Evolutionary conservation across 306 rosid genomes (phyloP), one percentile per base, ranked within the genome.

Genomic region (Cucurbita moschata): DNA sequence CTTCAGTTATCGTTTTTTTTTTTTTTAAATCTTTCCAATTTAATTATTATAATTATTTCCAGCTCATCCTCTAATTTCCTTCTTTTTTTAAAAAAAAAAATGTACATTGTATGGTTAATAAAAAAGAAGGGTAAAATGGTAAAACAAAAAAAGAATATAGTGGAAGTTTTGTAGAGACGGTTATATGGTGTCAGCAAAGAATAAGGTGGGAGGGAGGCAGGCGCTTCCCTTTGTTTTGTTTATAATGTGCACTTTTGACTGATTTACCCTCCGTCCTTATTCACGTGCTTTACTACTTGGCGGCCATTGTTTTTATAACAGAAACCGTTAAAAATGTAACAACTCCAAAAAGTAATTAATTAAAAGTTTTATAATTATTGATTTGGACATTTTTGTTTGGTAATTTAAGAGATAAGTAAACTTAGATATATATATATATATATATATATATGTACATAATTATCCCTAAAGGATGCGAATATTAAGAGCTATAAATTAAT

Each of bases 171-270:
- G 30, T 44, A 54, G 59, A 44, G 67, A 42, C 72, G 65, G 78
- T 75, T 75, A 75, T 72, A 75, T 64, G 9, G 30, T 8, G 10
- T 23, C 21, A 39, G 66, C 40, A 46, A 51, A 70, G 55, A 37
- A 26, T 82, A 75, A 80, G 84, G 76, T 83, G 89, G 83, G 58
- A 79, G 85, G 83, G 85, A 81, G 78, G 85, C 81, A 71, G 62
- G 61, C 44, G 75, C 75, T 51, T 80, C 64, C 79, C 54, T 71
- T 57, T 50, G 35, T 65, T 30, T 30, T 30, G 4, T 30, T 30
- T 30, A 30, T 30, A 2, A 30, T 30, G 35, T 30, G 35, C 35
- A 30, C 3, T 65, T 10, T 19, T 65, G 43, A 65, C 72, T 10
- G 10, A 43, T 42, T 43, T 65, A 65, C 38, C 72, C 72, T 65